These are phyloP conservation scores for Xylaria sp. DNA, from an alignment of 495 filamentous ascomycete genomes.

Conservation along the genomic window DNA sequence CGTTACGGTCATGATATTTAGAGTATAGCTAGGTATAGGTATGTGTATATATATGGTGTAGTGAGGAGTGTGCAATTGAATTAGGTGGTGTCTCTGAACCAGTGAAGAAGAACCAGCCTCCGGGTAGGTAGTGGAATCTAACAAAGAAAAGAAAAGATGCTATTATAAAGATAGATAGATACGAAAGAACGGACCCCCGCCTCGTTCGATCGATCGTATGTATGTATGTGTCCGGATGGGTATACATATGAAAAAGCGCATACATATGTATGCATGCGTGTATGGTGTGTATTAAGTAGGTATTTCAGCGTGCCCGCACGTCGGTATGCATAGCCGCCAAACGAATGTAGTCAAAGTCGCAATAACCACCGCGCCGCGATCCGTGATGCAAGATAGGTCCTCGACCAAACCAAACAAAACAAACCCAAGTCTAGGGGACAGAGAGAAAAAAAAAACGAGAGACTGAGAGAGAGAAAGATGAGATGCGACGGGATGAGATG, in stretches of 20 bases:
- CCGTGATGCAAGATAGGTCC: not conserved
- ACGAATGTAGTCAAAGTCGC: not conserved
- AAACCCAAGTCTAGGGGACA: too few species aligned
- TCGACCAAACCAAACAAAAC: too few species aligned
- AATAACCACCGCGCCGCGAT: not conserved
- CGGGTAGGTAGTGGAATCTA: too few species aligned
- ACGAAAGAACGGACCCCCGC: not conserved
- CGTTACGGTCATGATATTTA: too few species aligned
- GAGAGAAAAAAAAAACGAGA: too few species aligned
- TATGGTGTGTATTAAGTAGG: not conserved
- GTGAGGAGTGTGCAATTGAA: too few species aligned
- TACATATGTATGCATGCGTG: not conserved
- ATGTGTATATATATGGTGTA: too few species aligned
- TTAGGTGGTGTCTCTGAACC: too few species aligned
- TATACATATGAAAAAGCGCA: not conserved
- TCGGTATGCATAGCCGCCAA: not conserved
- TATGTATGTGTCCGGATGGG: not conserved
- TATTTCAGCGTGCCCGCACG: not conserved
- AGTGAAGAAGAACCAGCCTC: too few species aligned
- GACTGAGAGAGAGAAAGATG: not conserved
- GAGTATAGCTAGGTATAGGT: too few species aligned
- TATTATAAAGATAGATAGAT: not conserved
- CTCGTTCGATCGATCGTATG: not conserved
- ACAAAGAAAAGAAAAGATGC: not conserved
- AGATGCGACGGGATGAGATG: slow-evolving; percentile 10